Percentiles rank a stretch among this genome's conserved stretches.
Evolutionary conservation across 2,329 filamentous ascomycete species (phyloP).

Genomic region (Venturiaceae sp.): DNA sequence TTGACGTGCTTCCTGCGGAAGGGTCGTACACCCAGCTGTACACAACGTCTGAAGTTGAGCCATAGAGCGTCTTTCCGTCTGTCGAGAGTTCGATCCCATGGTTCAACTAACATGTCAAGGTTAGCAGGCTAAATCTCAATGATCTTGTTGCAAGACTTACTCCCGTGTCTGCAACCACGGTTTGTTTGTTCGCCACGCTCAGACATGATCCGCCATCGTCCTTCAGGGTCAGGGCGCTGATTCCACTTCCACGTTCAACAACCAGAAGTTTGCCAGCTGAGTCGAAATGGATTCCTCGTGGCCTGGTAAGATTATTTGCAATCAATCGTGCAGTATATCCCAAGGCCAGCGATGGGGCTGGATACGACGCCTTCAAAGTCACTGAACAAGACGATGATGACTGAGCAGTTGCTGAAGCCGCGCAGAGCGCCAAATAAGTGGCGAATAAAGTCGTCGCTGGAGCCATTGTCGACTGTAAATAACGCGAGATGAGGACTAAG

Average conservation of each 20-base stretch:
- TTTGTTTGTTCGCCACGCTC: slow-evolving; percentile 12
- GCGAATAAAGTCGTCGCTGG: not conserved
- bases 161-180: slow-evolving; percentile 16
- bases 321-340: slow-evolving; percentile 31
- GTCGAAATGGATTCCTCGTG: slow-evolving; percentile 30
- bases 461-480: not conserved
- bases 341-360: slow-evolving; percentile 29
- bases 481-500: not conserved
- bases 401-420: slow-evolving; percentile 18
- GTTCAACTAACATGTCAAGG: slow-evolving; percentile 26
- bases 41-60: slow-evolving; percentile 48
- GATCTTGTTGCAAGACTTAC: slow-evolving; percentile 1
- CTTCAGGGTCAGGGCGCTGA: slow-evolving; percentile 27
- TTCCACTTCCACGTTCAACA: slow-evolving; percentile 26
- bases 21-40: slow-evolving; percentile 57
- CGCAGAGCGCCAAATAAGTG: slow-evolving; percentile 17
- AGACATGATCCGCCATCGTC: slow-evolving; percentile 21
- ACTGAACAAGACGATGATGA: slow-evolving; percentile 6
- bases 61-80: slow-evolving; percentile 42
- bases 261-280: slow-evolving; percentile 29
- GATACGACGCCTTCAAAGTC: slow-evolving; percentile 21
- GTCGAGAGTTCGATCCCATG: slow-evolving; percentile 40
- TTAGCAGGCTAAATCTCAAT: not conserved
- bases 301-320: slow-evolving; percentile 26
- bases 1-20: slow-evolving; percentile 34